Percentiles rank a stretch among this genome's conserved stretches.
Evolutionary conservation across 257 asterid species (phyloP).

Genomic region (Nicotiana undulata): DNA sequence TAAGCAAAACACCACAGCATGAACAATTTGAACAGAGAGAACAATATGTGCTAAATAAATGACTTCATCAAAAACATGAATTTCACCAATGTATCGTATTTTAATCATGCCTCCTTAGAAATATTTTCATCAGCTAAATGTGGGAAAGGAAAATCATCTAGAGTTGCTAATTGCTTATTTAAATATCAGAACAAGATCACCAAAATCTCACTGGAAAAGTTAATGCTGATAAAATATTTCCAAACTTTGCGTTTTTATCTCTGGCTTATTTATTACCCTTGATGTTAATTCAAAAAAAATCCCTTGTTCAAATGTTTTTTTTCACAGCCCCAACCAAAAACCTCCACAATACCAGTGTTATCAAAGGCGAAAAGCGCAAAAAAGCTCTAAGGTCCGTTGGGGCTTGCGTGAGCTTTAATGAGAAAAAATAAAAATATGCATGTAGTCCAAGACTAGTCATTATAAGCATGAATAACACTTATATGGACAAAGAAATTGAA

Average conservation of each 20-base stretch:
- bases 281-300: neutral
- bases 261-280: neutral
- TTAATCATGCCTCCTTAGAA: neutral
- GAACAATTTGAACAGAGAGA: neutral
- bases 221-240: neutral
- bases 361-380: too few relatives aligned
- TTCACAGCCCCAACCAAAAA: neutral
- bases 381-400: too few relatives aligned
- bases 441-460: too few relatives aligned
- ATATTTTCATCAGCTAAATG: neutral
- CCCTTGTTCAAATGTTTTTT: neutral
- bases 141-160: neutral
- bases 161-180: neutral
- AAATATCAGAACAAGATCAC: neutral
- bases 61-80: neutral
- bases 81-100: neutral
- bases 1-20: neutral
- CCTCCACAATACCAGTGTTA: too few relatives aligned
- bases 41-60: neutral
- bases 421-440: too few relatives aligned
- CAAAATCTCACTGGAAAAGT: neutral
- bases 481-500: too few relatives aligned
- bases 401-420: too few relatives aligned
- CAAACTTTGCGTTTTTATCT: neutral
- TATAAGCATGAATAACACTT: too few relatives aligned